Evolutionary conservation across 345 rosid genomes (phyloP), one percentile per base, ranked within the genome.

Genomic region (Citropsis articulata): DNA sequence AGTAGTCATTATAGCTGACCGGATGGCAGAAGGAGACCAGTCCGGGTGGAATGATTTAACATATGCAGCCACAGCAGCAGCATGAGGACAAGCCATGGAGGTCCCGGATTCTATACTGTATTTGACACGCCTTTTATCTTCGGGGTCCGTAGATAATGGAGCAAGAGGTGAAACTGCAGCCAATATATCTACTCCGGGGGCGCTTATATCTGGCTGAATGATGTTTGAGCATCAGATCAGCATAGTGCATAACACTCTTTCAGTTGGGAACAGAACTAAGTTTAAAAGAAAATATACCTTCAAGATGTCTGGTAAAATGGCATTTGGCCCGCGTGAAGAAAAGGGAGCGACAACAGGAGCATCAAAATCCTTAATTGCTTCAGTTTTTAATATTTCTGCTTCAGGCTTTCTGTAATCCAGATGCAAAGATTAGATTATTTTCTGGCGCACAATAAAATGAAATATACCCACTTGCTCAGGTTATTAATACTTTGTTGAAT

Each of bases 21-120:
- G 82, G 76, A 91, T 86, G 60, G 90, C 86, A 5, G 92, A 79
- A 76, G 92, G 89, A 68, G 94, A 88, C 91, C 91, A 92, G 42
- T 65, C 75, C 13, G 93, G 90, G 75, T 13, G 50, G 50, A 45
- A 45, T 12, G 50, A 45, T 88, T 86, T 84, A 7, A 87, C 9
- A 76, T 87, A 82, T 55, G 87, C 89, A 9, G 89, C 89, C 40
- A 66, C 79, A 35, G 86, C 89, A 9, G 93, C 79, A 42, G 71
- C 86, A 72, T 90, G 93, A 0, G 93, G 90, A 69, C 89, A 86
- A 53, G 94, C 18, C 88, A 90, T 87, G 25, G 91, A 88, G n/a
- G 94, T 90, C 67, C 89, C 94, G 1, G 90, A 84, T 22, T 83
- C 0, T 10, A 88, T 21, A 78, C 65, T 83, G 78, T 56, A 86